Percentiles rank a stretch among this genome's conserved stretches.
Conservation (phyloP, 306 rosid species). For the Sechiopsis laciniata region DNA sequence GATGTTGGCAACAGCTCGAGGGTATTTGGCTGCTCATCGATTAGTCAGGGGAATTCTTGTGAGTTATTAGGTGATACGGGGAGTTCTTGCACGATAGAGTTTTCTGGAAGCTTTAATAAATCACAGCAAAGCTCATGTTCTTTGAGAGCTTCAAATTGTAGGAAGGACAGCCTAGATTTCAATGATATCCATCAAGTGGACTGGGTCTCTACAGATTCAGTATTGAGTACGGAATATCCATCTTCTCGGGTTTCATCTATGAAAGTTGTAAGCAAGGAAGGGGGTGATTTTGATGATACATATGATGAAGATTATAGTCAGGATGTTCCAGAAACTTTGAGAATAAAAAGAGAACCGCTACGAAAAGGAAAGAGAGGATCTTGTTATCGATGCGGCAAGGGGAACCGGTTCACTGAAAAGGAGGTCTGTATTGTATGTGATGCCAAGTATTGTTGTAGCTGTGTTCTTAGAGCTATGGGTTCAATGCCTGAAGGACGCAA, state of each 20-base stretch:
- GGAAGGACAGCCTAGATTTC: constrained; percentile 61
- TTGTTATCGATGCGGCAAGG: constrained; percentile 79
- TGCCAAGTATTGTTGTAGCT: constrained; percentile 81
- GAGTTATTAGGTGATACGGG: constrained; percentile 43
- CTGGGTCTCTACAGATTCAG: constrained; percentile 71
- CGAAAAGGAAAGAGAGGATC: constrained; percentile 71
- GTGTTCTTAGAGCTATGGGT: constrained; percentile 95
- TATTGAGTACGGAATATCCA: constrained; percentile 67
- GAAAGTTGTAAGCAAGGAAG: constrained; percentile 46
- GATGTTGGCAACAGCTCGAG: constrained; percentile 51
- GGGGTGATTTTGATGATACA: constrained; percentile 50
- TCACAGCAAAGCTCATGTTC: constrained; percentile 40
- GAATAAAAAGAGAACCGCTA: constrained; percentile 43
- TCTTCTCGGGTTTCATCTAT: constrained; percentile 80
- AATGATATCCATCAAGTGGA: constrained; percentile 58
- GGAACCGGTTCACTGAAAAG: constrained; percentile 80
- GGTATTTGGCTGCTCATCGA: constrained; percentile 36
- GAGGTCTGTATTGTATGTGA: constrained; percentile 89
- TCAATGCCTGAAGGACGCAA: constrained; percentile 99
- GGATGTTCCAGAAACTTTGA: constrained; percentile 43
- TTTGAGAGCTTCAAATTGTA: constrained; percentile 39
- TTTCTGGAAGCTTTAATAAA: constrained; percentile 47
- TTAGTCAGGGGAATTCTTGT: constrained; percentile 45
- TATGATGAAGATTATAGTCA: constrained; percentile 39
- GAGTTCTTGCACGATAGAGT: constrained; percentile 47